Percentiles rank a stretch among this genome's conserved stretches.
phyloP scores from a whole-genome alignment of 2,329 filamentous ascomycete species.

The Colletotrichum shisoi region DNA sequence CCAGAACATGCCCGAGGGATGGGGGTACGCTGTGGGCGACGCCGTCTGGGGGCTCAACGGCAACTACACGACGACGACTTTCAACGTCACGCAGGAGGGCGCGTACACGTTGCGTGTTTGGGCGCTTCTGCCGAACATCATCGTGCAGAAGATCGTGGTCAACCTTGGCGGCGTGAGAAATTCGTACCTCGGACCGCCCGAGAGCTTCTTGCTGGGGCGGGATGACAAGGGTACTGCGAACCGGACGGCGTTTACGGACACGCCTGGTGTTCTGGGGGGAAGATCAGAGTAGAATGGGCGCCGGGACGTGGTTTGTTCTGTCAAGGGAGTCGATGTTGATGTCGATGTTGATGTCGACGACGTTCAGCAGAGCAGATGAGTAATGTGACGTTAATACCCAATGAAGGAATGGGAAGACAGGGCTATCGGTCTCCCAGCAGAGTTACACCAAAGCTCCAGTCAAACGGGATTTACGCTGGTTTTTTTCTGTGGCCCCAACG shows the following conservation, averaged over 20 bases:
- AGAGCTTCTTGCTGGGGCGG: slow-evolving; percentile 59
- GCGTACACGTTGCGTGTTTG: slow-evolving; percentile 61
- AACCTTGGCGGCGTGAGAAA: slow-evolving; percentile 63
- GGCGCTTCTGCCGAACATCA: slow-evolving; percentile 60
- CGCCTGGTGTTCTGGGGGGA: slow-evolving; percentile 36
- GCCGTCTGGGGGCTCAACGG: slow-evolving; percentile 55
- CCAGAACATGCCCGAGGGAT: slow-evolving; percentile 52
- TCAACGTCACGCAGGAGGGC: slow-evolving; percentile 52
- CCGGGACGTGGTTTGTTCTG: no score
- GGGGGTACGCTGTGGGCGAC: slow-evolving; percentile 56
- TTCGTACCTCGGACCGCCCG: slow-evolving; percentile 65
- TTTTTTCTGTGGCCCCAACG: background rate
- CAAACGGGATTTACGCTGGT: background rate
- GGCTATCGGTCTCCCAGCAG: background rate
- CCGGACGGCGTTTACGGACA: slow-evolving; percentile 50
- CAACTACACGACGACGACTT: slow-evolving; percentile 57
- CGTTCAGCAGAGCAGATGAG: background rate
- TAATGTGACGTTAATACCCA: background rate
- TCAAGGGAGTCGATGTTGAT: no score
- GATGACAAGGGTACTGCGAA: slow-evolving; percentile 51
- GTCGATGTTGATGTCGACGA: no score
- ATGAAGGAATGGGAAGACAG: background rate
- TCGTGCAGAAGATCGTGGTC: slow-evolving; percentile 65
- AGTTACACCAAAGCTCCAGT: no score
- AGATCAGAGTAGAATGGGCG: background rate